phyloP scores from a whole-genome alignment of 345 rosid species.

The Eucalyptus brandiana region DNA sequence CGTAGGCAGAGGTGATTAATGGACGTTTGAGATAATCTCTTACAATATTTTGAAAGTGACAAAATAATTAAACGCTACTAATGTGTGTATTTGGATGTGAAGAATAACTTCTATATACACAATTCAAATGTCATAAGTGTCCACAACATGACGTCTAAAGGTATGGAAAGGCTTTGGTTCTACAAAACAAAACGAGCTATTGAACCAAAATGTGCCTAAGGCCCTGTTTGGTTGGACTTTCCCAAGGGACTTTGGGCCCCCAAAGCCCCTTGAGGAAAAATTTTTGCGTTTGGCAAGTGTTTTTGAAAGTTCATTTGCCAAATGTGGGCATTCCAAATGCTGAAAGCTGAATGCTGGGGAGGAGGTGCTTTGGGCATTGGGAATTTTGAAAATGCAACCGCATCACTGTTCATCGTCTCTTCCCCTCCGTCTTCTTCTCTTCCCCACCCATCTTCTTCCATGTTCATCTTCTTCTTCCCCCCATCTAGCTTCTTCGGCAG shows the following conservation, averaged over 20 bases:
- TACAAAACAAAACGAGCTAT: neutral
- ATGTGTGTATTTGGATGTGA: neutral
- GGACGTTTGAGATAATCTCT: neutral
- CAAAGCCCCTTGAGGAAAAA: no score
- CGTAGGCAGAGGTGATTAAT: neutral
- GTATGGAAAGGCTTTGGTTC: neutral
- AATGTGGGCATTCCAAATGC: no score
- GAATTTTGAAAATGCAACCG: no score
- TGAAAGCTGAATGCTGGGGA: no score
- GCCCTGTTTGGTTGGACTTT: no score
- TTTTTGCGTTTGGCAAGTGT: accelerated
- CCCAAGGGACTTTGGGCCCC: no score
- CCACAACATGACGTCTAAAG: neutral
- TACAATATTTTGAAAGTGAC: neutral
- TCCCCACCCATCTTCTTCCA: no score
- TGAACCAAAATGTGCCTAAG: neutral
- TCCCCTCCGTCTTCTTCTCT: no score
- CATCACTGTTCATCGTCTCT: no score
- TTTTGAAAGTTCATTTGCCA: neutral
- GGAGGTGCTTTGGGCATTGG: no score
- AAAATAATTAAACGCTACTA: neutral
- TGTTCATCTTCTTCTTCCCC: no score
- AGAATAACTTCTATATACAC: neutral
- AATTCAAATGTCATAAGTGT: neutral
- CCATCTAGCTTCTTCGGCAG: no score